Evolutionary conservation across 2,329 filamentous ascomycete species (phyloP), one percentile per base, ranked within the genome.

Genomic region (Dothistroma pini): DNA sequence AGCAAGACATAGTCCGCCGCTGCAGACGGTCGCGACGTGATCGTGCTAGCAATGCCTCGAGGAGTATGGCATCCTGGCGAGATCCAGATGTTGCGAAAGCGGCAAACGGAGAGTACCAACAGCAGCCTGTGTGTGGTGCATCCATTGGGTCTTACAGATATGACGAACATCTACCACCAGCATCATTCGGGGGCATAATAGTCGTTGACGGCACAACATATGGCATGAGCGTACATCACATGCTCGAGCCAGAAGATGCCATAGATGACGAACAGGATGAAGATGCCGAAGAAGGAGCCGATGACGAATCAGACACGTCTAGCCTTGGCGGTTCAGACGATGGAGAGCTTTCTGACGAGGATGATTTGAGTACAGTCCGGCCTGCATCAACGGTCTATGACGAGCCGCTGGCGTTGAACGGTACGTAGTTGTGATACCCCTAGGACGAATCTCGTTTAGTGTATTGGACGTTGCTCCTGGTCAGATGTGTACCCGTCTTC

Each of bases 181-280:
- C 96, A 2, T 96, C 91, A 34, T 92, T 96, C 67, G 93, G 93
- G 12, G 93, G 93, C 9, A 83, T 96, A 4, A 86, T 97, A 47
- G 79, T 95, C 34, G 86, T 97, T 1, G 92, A 97, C 71, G 86
- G 89, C 58, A 87, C 89, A 73, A 86, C 90, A 0, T 95, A 92
- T 70, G 93, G 93, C 12, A 95, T 97, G 90, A 97, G 91, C 22
- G 93, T 97, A 0, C 93, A 97, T 71, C 93, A 97, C 75, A 93
- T 97, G 86, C 84, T 97, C 2, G 93, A 97, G 69, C 77, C 79
- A 12, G 79, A 84, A 11, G 84, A 83, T 60, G 81, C 83, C 11
- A 69, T 79, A 50, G 81, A 83, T 49, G 82, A 84, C 41, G 77
- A 75, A 4, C 77, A 79, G 4, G 72, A 71, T 31, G 78, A 77